Base-by-base conservation (phyloP, 2,329 filamentous ascomycete species). In the Phaeosphaeriaceae sp. region DNA sequence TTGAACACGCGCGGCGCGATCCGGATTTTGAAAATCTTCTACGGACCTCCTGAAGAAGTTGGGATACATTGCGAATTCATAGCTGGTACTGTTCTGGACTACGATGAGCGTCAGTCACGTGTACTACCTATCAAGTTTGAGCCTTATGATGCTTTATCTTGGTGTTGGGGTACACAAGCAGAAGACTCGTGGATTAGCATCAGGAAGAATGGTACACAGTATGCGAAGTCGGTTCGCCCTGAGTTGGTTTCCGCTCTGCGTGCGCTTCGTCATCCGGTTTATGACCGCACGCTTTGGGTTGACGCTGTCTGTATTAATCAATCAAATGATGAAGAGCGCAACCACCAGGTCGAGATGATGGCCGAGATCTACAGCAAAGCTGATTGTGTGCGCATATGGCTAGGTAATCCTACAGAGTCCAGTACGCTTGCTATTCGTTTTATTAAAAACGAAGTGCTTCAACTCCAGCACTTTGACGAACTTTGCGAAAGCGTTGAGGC, bases 391-490 rank as follows among this genome's bases (percentile, higher is more conserved):
- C 56, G 50, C 38, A 41, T 62, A 6, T 63, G 59, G 59, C 50
- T 63, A 6, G 75, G 74, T 0, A 60, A 68, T 12, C 57, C 54
- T 32, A 51, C 60, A 9, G 45, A 64, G 2, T 46, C 64, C 9
- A 70, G 63, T 20, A 45, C 46, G 4, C 51, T 50, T 9, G 73
- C 72, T 3, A 62, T 76, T 17, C 30, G 52, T 2, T 74, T 75
- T 51, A 72, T 74, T 33, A 42, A 60, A 30, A 60, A 69, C 9
- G 42, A 75, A 6, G 46, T 64, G 32, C n/a, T n/a, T n/a, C 56
- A 68, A 30, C 54, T 76, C 6, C 46, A 65, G 30, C 52, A 71
- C 18, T 70, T 75, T 35, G 71, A 75, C 33, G 36, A 44, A 6
- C 50, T 67, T n/a, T 67, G 50, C 37, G 56, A 61, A 12, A 56